Base-by-base conservation (phyloP, 164 flowering plant species). In the Cinnamomum micranthum region DNA sequence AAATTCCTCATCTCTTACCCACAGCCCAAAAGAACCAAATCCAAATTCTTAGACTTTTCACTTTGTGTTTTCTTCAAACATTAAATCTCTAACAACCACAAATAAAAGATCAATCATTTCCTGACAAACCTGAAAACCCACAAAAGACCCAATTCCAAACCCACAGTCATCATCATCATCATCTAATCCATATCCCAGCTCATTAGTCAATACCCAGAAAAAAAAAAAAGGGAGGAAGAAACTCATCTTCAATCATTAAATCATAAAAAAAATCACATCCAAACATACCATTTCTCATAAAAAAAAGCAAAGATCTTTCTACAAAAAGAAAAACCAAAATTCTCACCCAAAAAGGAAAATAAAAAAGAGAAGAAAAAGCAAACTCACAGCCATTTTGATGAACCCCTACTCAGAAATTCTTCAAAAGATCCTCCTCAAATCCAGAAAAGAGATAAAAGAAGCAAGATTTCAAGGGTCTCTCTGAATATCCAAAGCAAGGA, bases 381-480 rank as follows among this genome's bases (percentile, higher is more conserved):
- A 67, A 67, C 69, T 67, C 47, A 67, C 69, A 15, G 69, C 69
- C 69, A 67, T 67, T 67, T 33, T 19, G 33, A 67, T 67, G 69
- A 17, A 25, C 47, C 69, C 35, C 47, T 14, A 31, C 69, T 67
- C 47, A 20, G 47, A 67, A 4, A 17, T 5, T 10, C 47, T 13
- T 11, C 22, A 64, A 64, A 24, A 7, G 9, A 25, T 22, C 1
- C 17, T 13, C 14, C 4, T 33, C 14, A 64, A 64, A 24, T 64
- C 67, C 47, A 41, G 28, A 72, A 71, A 24, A 71, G 23, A 24
- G 73, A 71, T 47, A n/a, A n/a, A 24, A 25, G 73, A 58, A 71
- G 24, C 13, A 31, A 9, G 51, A 58, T 72, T 72, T 52, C 14
- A 10, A 23, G 17, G 12, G 20, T 19, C 12, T 22, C 50, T 59